These are phyloP conservation scores for Colletotrichum truncatum DNA, from an alignment of 2,329 filamentous ascomycete species.

Conservation along the genomic window DNA sequence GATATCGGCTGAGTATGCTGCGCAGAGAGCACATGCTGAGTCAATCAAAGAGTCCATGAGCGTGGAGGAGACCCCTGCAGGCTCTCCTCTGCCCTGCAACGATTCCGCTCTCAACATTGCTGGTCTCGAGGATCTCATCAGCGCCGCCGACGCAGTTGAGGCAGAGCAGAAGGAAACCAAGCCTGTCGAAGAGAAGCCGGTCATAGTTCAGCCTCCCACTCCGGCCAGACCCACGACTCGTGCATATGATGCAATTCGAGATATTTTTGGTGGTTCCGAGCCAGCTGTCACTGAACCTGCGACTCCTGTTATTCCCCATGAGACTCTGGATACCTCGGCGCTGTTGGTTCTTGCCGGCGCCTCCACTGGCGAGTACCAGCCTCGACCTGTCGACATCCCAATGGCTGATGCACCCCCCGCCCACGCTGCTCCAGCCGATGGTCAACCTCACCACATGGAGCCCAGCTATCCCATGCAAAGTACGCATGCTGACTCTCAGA, in stretches of 20 bases:
- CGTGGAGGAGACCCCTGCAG: slow-evolving; percentile 34
- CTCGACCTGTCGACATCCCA: slow-evolving; percentile 7
- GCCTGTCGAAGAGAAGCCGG: slow-evolving; percentile 17
- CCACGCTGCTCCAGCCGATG: slow-evolving; percentile 2
- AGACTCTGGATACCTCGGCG: slow-evolving; percentile 12
- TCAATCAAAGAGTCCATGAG: slow-evolving; percentile 36
- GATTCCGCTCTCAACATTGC: slow-evolving; percentile 23
- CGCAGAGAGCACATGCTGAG: slow-evolving; percentile 22
- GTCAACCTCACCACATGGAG: slow-evolving; percentile 17
- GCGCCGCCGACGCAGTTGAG: slow-evolving; percentile 19
- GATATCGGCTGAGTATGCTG: slow-evolving; percentile 25
- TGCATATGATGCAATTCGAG: slow-evolving; percentile 44
- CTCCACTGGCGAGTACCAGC: neutral
- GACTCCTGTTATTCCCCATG: slow-evolving; percentile 4
- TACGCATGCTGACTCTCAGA: slow-evolving; percentile 4
- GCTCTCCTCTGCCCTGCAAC: slow-evolving; percentile 18
- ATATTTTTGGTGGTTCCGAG: slow-evolving; percentile 45
- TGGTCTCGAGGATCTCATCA: slow-evolving; percentile 20
- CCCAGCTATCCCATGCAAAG: slow-evolving; percentile 13
- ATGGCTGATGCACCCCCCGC: slow-evolving; percentile 9
- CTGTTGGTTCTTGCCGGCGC: slow-evolving; percentile 24
- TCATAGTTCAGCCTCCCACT: slow-evolving; percentile 14
- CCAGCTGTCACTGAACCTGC: slow-evolving; percentile 33
- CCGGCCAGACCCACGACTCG: slow-evolving; percentile 26
- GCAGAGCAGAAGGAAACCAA: neutral